These are phyloP conservation scores for Ophiostoma fasciatum DNA, from an alignment of 2,329 filamentous ascomycete genomes.

Conservation along the genomic window DNA sequence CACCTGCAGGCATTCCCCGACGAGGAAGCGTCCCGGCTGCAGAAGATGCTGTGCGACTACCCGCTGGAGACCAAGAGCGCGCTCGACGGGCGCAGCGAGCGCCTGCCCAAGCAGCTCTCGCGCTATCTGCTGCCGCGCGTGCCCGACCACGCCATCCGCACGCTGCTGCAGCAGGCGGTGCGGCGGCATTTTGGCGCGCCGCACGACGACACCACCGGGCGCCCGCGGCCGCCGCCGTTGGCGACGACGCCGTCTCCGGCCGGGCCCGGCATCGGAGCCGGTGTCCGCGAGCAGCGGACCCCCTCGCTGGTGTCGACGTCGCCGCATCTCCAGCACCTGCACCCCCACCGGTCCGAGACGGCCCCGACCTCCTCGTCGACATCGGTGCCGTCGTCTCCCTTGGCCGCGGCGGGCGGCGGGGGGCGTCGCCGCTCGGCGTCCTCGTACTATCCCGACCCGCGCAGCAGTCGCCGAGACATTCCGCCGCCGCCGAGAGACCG, in stretches of 20 bases:
- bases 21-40: constrained; percentile 55
- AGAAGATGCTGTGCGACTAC: constrained; percentile 52
- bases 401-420: too few species aligned
- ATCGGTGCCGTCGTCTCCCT: too few species aligned
- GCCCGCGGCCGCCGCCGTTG: too few species aligned
- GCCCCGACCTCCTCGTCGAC: too few species aligned
- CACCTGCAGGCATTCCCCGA: constrained; percentile 65
- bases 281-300: too few species aligned
- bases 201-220: neutral
- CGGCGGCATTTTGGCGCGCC: constrained; percentile 24
- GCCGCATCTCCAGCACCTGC: too few species aligned
- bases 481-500: neutral
- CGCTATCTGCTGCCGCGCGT: constrained; percentile 53
- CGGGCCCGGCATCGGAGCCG: too few species aligned
- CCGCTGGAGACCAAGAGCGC: constrained; percentile 44
- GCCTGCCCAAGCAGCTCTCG: constrained; percentile 66
- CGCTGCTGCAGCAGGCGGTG: constrained; percentile 46
- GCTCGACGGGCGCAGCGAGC: constrained; percentile 48
- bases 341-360: too few species aligned
- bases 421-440: neutral
- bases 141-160: constrained; percentile 40
- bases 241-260: too few species aligned
- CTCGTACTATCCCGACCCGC: neutral
- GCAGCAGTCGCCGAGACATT: neutral
- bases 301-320: too few species aligned